Conservation (phyloP, 75 land plant genomes). For the Ceratopteris richardii region DNA sequence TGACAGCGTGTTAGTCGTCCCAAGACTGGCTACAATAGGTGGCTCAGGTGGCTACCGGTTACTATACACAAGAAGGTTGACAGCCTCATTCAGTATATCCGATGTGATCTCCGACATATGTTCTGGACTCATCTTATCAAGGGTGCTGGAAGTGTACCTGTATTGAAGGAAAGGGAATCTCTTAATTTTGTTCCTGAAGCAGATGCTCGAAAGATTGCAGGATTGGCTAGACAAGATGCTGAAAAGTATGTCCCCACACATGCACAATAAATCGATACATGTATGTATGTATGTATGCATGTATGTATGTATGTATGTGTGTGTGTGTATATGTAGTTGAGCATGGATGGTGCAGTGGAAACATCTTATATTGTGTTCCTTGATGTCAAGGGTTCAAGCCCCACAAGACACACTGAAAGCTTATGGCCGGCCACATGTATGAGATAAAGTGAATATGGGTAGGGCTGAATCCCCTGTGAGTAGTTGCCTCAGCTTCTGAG, state of each 20-base stretch:
- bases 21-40: conserved; percentile 76
- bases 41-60: conserved; percentile 90
- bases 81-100: conserved; percentile 37
- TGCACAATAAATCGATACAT: too few species aligned
- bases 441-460: too few species aligned
- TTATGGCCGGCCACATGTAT: too few species aligned
- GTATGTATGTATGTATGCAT: too few species aligned
- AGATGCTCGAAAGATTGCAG: conserved; percentile 67
- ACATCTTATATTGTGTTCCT: too few species aligned
- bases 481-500: too few species aligned
- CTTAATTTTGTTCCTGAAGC: conserved; percentile 70
- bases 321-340: too few species aligned
- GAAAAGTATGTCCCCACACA: conserved; percentile 88
- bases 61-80: conserved; percentile 65
- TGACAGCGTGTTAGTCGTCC: conserved; percentile 86
- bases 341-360: too few species aligned
- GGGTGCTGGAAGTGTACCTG: conserved; percentile 19
- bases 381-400: too few species aligned
- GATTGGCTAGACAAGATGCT: conserved; percentile 53
- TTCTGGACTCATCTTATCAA: neutral
- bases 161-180: conserved; percentile 26
- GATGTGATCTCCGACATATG: conserved; percentile 26
- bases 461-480: too few species aligned
- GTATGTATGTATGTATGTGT: too few species aligned
- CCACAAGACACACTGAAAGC: too few species aligned